phyloP scores from a whole-genome alignment of 2,329 filamentous ascomycete genomes.

The Anthostomella pinea region DNA sequence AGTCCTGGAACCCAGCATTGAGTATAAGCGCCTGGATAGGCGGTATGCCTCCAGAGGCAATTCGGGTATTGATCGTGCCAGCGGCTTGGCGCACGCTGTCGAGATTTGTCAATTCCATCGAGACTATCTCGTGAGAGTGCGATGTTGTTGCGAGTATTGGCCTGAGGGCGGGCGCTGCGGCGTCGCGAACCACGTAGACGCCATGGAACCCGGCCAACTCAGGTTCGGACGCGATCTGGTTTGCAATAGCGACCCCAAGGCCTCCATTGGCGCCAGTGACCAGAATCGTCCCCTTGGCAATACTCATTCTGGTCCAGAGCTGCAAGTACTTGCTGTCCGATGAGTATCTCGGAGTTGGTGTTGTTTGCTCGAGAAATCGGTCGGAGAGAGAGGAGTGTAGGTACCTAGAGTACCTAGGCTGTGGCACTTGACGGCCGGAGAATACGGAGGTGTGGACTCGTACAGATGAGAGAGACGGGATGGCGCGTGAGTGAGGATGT shows the following conservation, averaged over 20 bases:
- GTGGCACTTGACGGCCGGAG: too few relatives aligned
- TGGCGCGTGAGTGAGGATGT: too few relatives aligned
- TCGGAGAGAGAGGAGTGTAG: too few relatives aligned
- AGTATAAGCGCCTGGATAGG: slow-evolving; percentile 40
- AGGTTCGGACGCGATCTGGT: slow-evolving; percentile 2
- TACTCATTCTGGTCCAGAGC: too few relatives aligned
- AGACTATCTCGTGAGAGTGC: slow-evolving; percentile 11
- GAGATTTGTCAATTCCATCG: slow-evolving; percentile 11
- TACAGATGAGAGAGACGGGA: too few relatives aligned
- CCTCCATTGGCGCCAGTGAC: slow-evolving; percentile 12
- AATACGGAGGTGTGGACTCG: too few relatives aligned
- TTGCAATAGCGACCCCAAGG: slow-evolving; percentile 7
- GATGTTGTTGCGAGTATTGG: not conserved
- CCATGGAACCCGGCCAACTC: slow-evolving; percentile 7
- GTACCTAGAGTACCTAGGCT: too few relatives aligned
- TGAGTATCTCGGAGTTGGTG: too few relatives aligned
- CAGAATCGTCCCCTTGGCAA: slow-evolving; percentile 9
- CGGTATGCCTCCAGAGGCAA: slow-evolving; percentile 26
- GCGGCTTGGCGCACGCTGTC: slow-evolving; percentile 10
- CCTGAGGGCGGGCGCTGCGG: not conserved
- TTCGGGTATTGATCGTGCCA: slow-evolving; percentile 8
- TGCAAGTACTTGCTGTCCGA: too few relatives aligned
- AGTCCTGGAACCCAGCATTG: slow-evolving; percentile 28
- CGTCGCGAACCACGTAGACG: slow-evolving; percentile 13
- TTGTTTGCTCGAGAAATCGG: too few relatives aligned